These are phyloP conservation scores for Trichoderma sp. DNA, from an alignment of 2,329 filamentous ascomycete species.

Conservation along the genomic window DNA sequence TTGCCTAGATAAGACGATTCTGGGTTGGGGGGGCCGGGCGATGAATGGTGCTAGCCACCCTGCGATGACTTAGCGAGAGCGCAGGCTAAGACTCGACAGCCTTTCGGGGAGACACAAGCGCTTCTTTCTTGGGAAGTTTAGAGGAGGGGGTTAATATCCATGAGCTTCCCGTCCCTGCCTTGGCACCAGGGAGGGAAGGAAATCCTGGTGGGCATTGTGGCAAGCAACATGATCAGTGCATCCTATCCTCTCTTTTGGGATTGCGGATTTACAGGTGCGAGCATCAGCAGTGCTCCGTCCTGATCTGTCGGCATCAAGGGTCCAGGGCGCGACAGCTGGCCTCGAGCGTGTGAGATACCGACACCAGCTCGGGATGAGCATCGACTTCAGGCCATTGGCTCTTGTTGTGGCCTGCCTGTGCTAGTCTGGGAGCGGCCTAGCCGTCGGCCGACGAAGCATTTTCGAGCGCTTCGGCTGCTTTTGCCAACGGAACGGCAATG, in stretches of 20 bases:
- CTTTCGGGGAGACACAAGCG: slow-evolving; percentile 3
- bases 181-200: not conserved
- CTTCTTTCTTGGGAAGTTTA: not conserved
- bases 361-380: not conserved
- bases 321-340: not conserved
- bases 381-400: not conserved
- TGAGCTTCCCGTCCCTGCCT: slow-evolving; percentile 10
- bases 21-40: slow-evolving; percentile 13
- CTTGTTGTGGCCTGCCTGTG: not conserved
- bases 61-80: slow-evolving; percentile 18
- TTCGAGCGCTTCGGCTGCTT: slow-evolving; percentile 2
- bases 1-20: slow-evolving; percentile 20
- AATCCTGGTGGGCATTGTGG: not conserved
- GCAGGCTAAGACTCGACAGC: slow-evolving; percentile 2
- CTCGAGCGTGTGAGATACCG: slow-evolving; percentile 4
- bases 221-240: not conserved
- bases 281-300: not conserved
- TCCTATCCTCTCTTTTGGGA: not conserved
- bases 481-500: slow-evolving; percentile 8
- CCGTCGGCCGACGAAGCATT: slow-evolving; percentile 15
- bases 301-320: not conserved
- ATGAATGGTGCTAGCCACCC: slow-evolving; percentile 14
- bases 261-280: not conserved
- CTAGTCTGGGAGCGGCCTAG: slow-evolving; percentile 14
- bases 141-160: not conserved